A percentile compares a stretch with the other conserved stretches of the same genome.
Conservation (phyloP, 2,329 filamentous ascomycete species). For the Fusarium domesticum region DNA sequence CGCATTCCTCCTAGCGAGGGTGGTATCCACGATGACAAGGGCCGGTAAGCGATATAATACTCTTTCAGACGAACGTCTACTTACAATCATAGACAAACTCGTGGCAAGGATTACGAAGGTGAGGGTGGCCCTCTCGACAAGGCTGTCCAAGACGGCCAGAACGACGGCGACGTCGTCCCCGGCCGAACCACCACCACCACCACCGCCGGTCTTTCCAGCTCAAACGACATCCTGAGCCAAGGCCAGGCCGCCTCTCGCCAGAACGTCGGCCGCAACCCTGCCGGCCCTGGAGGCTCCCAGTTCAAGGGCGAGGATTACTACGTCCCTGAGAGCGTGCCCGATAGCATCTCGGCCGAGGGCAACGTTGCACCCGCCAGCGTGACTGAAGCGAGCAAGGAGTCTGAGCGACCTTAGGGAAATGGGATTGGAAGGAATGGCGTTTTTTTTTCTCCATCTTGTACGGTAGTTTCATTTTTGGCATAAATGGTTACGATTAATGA, state of each 20-base stretch:
- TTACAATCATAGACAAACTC: slow-evolving; percentile 39
- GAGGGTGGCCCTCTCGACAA: slow-evolving; percentile 44
- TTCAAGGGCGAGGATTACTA: slow-evolving; percentile 44
- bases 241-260: slow-evolving; percentile 38
- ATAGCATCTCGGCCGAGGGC: slow-evolving; percentile 42
- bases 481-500: background rate
- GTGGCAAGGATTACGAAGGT: slow-evolving; percentile 44
- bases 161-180: slow-evolving; percentile 38
- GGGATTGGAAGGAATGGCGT: background rate
- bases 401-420: slow-evolving; percentile 7
- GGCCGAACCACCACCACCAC: slow-evolving; percentile 21
- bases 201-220: slow-evolving; percentile 22
- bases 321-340: slow-evolving; percentile 40
- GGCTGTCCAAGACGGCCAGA: slow-evolving; percentile 35
- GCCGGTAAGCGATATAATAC: slow-evolving; percentile 36
- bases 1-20: slow-evolving; percentile 46
- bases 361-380: slow-evolving; percentile 42
- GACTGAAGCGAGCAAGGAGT: slow-evolving; percentile 35
- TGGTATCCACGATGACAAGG: slow-evolving; percentile 42
- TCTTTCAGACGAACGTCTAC: background rate
- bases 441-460: background rate
- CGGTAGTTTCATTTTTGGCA: background rate
- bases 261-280: slow-evolving; percentile 39
- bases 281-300: slow-evolving; percentile 36
- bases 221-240: slow-evolving; percentile 32